Percentiles rank a stretch among this genome's conserved stretches.
These are phyloP conservation scores for Anaeramoeba flamelloides DNA, from an alignment of 78 protist species.

Conservation along the genomic window DNA sequence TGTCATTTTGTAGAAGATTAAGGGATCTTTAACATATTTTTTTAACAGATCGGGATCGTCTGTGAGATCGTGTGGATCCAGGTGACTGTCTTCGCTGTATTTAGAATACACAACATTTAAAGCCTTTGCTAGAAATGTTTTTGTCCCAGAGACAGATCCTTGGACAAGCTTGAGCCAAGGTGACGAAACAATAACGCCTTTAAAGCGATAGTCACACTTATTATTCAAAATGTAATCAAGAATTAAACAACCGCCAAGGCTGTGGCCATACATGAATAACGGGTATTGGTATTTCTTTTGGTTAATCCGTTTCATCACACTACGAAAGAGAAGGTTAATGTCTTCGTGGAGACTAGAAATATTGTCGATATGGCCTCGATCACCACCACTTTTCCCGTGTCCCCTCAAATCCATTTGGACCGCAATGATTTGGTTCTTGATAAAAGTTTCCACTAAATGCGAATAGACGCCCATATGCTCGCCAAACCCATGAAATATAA, in stretches of 20 bases:
- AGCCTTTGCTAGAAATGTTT: background rate
- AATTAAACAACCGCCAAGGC: background rate
- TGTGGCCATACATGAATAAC: background rate
- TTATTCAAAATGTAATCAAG: background rate
- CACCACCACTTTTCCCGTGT: background rate
- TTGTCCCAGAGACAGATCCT: background rate
- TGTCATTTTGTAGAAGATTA: background rate
- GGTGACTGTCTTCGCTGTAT: background rate
- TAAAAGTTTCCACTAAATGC: background rate
- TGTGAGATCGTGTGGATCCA: background rate
- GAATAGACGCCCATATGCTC: background rate
- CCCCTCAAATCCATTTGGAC: background rate
- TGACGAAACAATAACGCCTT: background rate
- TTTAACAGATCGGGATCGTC: background rate
- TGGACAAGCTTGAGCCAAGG: background rate
- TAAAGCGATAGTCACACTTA: background rate
- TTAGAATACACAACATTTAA: background rate
- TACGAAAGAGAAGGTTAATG: background rate
- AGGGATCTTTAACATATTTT: background rate
- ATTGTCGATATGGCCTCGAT: background rate
- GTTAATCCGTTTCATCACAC: too few species aligned
- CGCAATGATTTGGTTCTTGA: background rate
- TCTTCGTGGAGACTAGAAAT: background rate
- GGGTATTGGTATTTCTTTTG: background rate
- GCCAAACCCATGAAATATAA: background rate